Evolutionary conservation across 2,329 filamentous ascomycete species (phyloP).

Genomic region (Alternaria sp.): DNA sequence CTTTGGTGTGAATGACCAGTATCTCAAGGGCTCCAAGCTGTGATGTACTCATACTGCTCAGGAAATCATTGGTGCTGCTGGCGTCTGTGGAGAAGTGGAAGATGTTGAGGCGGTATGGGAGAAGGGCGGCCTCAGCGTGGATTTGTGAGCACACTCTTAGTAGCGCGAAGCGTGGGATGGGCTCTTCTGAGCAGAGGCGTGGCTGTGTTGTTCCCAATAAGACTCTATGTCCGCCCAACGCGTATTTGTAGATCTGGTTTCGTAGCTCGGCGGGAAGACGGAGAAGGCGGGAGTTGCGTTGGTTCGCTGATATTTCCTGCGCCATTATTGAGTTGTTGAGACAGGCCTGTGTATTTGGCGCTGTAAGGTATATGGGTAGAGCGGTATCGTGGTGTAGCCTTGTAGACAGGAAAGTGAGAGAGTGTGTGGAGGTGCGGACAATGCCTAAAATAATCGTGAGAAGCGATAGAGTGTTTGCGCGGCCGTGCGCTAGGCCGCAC

Average conservation of each 20-base stretch:
- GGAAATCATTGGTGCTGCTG: background rate
- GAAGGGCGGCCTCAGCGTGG: background rate
- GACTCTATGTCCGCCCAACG: background rate
- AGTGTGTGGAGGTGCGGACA: background rate
- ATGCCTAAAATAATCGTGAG: background rate
- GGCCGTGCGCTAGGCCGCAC: background rate
- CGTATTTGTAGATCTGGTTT: background rate
- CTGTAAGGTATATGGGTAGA: background rate
- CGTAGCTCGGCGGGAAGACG: background rate
- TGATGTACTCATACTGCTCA: background rate
- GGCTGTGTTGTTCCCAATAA: background rate
- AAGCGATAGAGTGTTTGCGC: background rate
- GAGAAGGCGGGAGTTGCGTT: background rate
- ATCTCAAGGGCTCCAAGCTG: background rate
- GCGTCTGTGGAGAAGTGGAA: background rate
- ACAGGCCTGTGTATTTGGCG: background rate
- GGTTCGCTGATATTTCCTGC: background rate
- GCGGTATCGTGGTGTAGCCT: background rate
- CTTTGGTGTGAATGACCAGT: background rate
- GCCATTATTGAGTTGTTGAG: background rate
- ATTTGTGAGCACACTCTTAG: background rate
- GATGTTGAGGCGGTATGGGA: background rate
- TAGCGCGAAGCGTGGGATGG: background rate
- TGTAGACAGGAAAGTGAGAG: background rate
- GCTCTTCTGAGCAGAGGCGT: background rate